Conservation (phyloP, 2,329 filamentous ascomycete species). For the Diaporthe citriasiana region DNA sequence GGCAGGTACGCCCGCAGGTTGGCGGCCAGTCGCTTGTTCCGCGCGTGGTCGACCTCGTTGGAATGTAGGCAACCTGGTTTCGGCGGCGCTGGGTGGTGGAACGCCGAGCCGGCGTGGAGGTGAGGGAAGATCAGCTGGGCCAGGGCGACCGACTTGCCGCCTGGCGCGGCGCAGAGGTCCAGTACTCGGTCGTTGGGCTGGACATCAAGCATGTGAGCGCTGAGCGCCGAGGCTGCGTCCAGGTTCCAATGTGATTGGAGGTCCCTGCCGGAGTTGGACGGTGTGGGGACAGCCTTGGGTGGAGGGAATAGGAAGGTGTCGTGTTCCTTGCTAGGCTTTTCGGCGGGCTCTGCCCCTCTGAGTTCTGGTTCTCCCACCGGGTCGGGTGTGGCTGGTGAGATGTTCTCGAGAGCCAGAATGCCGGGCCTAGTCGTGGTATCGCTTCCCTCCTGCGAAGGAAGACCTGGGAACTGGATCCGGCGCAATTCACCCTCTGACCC, state of each 20-base stretch:
- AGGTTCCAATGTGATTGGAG: constrained; percentile 51
- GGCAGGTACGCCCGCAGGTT: constrained; percentile 49
- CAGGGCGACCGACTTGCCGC: constrained; percentile 53
- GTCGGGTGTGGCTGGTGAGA: neutral
- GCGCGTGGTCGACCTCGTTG: constrained; percentile 52
- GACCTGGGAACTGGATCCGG: constrained; percentile 42
- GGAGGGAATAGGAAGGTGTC: constrained; percentile 46
- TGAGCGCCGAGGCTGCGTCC: constrained; percentile 50
- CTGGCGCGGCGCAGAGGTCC: constrained; percentile 57
- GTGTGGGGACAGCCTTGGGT: constrained; percentile 43
- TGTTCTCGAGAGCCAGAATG: constrained; percentile 21
- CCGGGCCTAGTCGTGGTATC: neutral
- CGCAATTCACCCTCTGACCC: constrained; percentile 42
- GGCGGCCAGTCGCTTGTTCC: constrained; percentile 50
- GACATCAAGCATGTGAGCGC: constrained; percentile 51
- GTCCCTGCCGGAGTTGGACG: constrained; percentile 26
- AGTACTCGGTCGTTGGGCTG: constrained; percentile 54
- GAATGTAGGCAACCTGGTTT: constrained; percentile 52
- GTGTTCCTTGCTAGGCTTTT: constrained; percentile 32
- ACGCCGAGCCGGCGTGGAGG: constrained; percentile 40
- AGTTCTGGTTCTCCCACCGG: neutral
- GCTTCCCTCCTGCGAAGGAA: neutral
- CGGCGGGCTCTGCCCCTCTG: neutral
- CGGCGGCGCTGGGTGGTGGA: constrained; percentile 44
- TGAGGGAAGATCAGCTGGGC: constrained; percentile 49